Evolutionary conservation across 306 rosid genomes (phyloP), one percentile per base, ranked within the genome.

Genomic region (Castanopsis chinensis): DNA sequence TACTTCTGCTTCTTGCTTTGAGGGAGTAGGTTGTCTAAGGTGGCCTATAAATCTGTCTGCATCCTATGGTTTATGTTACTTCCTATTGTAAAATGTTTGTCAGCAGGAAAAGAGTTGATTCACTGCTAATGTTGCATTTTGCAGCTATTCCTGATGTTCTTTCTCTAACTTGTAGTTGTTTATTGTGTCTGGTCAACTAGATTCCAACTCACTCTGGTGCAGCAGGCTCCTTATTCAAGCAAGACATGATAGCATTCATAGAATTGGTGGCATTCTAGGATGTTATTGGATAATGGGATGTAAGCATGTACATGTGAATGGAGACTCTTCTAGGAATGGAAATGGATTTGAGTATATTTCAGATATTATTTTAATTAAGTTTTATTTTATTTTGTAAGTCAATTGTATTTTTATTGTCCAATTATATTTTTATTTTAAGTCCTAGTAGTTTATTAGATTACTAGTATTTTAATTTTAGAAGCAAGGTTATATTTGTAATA

Each of bases 271-370:
- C 17, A n/a, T 57, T 57, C 13, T 57, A n/a, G 28, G 63, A 57
- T 57, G 25, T 57, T 57, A 20, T 1, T 57, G 53, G 53, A 45
- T 45, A 91, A 83, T 94, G 97, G 97, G 98, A 92, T 84, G 98
- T 91, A 84, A 92, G 97, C 89, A 87, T 92, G 91, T 90, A 91
- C 91, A 83, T 79, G 86, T 88, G 75, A 82, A 75, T 45, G 98
- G 98, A 79, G 97, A 94, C 86, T 86, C 83, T 86, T 69, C 89
- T 5, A 90, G 86, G 43, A 94, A 91, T 85, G 97, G 90, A 74
- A 94, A 92, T 88, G 94, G 94, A 81, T 84, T 84, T 1, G 94
- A 91, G 28, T 89, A 94, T 56, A 75, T 82, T 67, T 87, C 96
- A 3, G 94, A 91, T 53, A 85, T 98, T 37, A 37, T 37, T 37